Evolutionary conservation across 371 early-diverging fungal genomes (phyloP), one percentile per base, ranked within the genome.

Genomic region (Apophysomyces trapeziformis): DNA sequence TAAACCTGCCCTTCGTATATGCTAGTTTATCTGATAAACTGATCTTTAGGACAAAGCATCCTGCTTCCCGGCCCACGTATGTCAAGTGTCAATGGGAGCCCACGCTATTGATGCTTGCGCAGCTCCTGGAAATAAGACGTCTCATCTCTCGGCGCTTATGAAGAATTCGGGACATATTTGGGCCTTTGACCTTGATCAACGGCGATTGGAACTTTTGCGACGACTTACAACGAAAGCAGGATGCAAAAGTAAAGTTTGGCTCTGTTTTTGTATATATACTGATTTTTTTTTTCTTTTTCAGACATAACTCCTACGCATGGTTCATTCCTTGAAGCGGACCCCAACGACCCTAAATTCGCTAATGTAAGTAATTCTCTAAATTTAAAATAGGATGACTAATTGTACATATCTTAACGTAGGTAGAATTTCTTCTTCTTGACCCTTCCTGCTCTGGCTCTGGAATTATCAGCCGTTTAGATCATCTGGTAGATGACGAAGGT

Each of bases 361-460:
- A 64, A 89, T 57, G 87, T 85, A 68, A 60, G 62, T 38, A 59
- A 45, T n/a, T 58, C 47, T 66, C 47, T 59, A 47, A 43, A 2
- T 26, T 62, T 50, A 36, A 46, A 1, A 60, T 37, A 32, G 4
- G 8, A 26, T 14, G 7, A 18, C 18, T 39, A 18, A 45, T 21
- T 18, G 18, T 12, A 9, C 5, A 16, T 35, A 57, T 35, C 58
- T 16, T 47, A 41, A 26, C 32, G 32, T 57, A 85, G 60, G 95
- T 96, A 7, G 93, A 95, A 61, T 96, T 96, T 77, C 92, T 98
- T 57, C 75, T 99, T 44, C 78, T 99, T 44, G 99, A 99, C 80
- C 99, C 99, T 13, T 95, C 96, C 5, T 99, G 99, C 73, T 96
- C 97, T 44, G 99, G 99, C 1, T 96, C 97, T 16, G 99, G 99